Conservation (phyloP, 1,284 basidiomycete species). For the Leccinum solheimii region DNA sequence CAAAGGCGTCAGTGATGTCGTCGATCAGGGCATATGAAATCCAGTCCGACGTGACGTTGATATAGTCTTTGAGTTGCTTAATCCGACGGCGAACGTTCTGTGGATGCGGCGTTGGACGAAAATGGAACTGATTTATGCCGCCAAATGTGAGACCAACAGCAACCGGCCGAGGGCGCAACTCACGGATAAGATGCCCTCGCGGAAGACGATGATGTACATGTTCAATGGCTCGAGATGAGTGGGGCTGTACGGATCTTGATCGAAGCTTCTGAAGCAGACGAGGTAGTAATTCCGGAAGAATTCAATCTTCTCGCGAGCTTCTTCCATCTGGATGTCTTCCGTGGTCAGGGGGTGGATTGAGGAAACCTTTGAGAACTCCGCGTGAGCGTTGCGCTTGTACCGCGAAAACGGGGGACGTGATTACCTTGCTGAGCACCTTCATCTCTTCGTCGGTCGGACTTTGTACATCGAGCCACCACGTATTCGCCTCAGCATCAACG, state of each 20-base stretch:
- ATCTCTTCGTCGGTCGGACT: conserved; percentile 98
- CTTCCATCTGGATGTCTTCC: conserved; percentile 99
- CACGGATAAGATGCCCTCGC: conserved; percentile 94
- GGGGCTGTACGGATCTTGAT: conserved; percentile 97
- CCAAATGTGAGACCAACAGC: conserved; percentile 1
- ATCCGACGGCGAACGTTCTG: conserved; percentile 98
- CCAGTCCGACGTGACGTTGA: conserved; percentile 99
- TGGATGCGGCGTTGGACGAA: conserved; percentile 94
- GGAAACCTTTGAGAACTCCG: conserved; percentile 68
- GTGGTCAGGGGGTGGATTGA: conserved; percentile 97
- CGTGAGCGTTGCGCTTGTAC: conserved; percentile 11
- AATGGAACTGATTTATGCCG: conserved; percentile 79
- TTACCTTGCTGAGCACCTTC: conserved; percentile 91
- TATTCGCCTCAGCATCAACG: conserved; percentile 66
- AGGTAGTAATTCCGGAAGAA: conserved; percentile 99
- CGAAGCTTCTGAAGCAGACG: conserved; percentile 99
- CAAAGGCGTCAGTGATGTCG: conserved; percentile 99
- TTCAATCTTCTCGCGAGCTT: conserved; percentile 99
- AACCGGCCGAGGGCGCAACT: not conserved
- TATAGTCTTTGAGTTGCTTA: conserved; percentile 99
- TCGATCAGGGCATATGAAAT: conserved; percentile 99
- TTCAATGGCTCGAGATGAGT: conserved; percentile 98
- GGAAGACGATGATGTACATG: conserved; percentile 99
- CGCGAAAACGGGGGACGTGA: not conserved
- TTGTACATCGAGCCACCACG: conserved; percentile 98